These are phyloP conservation scores for Cutaneotrichosporon mucoides DNA, from an alignment of 1,284 basidiomycete genomes.

Conservation along the genomic window DNA sequence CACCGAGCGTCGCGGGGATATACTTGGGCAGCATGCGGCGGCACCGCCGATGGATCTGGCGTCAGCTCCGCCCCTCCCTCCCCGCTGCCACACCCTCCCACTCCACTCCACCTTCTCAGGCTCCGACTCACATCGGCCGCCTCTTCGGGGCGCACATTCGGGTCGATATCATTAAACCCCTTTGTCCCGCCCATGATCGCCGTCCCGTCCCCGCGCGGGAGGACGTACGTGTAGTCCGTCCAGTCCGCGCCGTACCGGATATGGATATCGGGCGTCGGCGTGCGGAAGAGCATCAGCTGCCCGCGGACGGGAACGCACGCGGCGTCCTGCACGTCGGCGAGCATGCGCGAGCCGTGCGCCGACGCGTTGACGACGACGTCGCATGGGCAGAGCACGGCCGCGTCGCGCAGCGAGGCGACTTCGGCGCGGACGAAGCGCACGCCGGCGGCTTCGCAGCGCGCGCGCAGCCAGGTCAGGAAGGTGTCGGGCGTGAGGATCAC, in stretches of 20 bases:
- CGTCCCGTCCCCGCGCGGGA: slow-evolving; percentile 16
- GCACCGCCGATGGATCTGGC: slow-evolving; percentile 11
- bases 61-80: background rate
- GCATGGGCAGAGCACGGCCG: slow-evolving; percentile 1
- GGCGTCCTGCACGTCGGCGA: background rate
- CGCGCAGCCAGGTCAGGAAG: slow-evolving; percentile 12
- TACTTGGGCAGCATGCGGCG: slow-evolving; percentile 12
- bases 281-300: slow-evolving; percentile 12
- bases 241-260: slow-evolving; percentile 8
- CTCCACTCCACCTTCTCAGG: no score
- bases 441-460: background rate
- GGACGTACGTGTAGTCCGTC: slow-evolving; percentile 14
- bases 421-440: slow-evolving; percentile 10
- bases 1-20: slow-evolving; percentile 11
- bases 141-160: background rate
- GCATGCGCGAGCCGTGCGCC: slow-evolving; percentile 1
- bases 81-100: no score
- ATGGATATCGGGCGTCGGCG: slow-evolving; percentile 5
- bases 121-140: background rate
- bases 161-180: slow-evolving; percentile 9
- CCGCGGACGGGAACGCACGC: slow-evolving; percentile 2
- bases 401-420: slow-evolving; percentile 7
- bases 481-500: slow-evolving; percentile 4
- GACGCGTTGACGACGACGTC: slow-evolving; percentile 6
- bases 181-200: slow-evolving; percentile 15